Evolutionary conservation across 2,329 filamentous ascomycete genomes (phyloP).

Genomic region (Exophiala mesophila): DNA sequence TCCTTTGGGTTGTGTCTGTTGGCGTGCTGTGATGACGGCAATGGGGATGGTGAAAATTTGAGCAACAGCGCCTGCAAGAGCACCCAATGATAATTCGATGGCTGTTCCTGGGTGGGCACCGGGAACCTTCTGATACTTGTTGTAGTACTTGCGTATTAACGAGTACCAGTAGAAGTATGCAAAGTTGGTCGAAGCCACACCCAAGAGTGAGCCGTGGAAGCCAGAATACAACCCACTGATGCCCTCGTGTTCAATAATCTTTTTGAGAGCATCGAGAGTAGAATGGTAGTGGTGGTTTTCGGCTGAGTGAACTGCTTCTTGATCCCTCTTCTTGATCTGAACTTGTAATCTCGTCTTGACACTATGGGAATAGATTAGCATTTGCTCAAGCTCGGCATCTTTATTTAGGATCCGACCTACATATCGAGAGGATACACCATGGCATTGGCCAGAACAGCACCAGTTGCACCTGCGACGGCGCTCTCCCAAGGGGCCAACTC

Average conservation of each 20-base stretch:
- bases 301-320: constrained; percentile 40
- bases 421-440: constrained; percentile 95
- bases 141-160: constrained; percentile 74
- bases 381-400: too few species aligned
- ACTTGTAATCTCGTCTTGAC: constrained; percentile 96
- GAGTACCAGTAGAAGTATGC: constrained; percentile 99
- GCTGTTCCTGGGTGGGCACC: constrained; percentile 63
- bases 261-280: constrained; percentile 80
- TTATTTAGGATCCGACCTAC: too few species aligned
- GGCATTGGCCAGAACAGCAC: constrained; percentile 90
- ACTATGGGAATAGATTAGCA: constrained; percentile 52
- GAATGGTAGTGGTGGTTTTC: constrained; percentile 73
- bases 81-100: constrained; percentile 77
- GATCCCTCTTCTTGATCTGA: constrained; percentile 66
- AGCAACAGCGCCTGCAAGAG: constrained; percentile 80
- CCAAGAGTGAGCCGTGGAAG: constrained; percentile 77
- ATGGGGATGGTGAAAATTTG: constrained; percentile 97
- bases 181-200: constrained; percentile 96
- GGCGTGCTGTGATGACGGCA: constrained; percentile 88
- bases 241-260: constrained; percentile 78
- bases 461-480: constrained; percentile 85
- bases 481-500: constrained; percentile 85
- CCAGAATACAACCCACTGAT: constrained; percentile 79
- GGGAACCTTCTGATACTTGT: constrained; percentile 44
- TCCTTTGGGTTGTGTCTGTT: constrained; percentile 82